Evolutionary conservation across 1,139 yeast species (phyloP), one percentile per base, ranked within the genome.

Genomic region (Yamadazyma atmosphaerica): DNA sequence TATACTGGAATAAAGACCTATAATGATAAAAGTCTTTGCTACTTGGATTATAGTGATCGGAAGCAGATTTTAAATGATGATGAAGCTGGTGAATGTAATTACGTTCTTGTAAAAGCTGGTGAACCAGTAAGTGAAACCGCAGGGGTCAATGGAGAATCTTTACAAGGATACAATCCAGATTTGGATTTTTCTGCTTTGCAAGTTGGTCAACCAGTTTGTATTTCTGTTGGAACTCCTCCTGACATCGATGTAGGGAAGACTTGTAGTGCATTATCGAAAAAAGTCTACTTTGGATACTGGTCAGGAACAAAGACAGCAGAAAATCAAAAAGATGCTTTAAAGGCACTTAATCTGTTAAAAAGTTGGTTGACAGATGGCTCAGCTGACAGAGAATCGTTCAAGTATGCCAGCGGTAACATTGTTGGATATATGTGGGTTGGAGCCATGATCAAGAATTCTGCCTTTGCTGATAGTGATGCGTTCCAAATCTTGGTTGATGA

Each of bases 371-470:
- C 29, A 12, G 26, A 33, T 9, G 30, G 23, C 23, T 29, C 46
- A 4, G 13, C 37, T 8, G 31, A 28, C 12, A 34, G 43, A 33
- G 43, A 45, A 34, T 42, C 50, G 3, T 45, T 45, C 29, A 40
- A 40, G 15, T 36, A 33, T 27, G 4, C 13, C 2, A 29, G 30
- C 9, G 49, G 47, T 19, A 32, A 36, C 21, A 32, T 44, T 23
- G 30, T 41, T n/a, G 52, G 49, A 6, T 48, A 44, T 31, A 40
- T 48, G 43, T 48, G 52, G 52, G 49, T 45, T 15, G 52, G 52
- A 18, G 38, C 45, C 18, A 45, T 40, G 46, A 41, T 48, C 12
- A 45, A 47, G 28, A 48, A 48, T 33, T 22, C 43, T 13, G 51
- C 43, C 1, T 47, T 48, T 32, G 33, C 42, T 5, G 33, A 18